Evolutionary conservation across 495 filamentous ascomycete genomes (phyloP).

Genomic region (Pseudevernia furfuracea): DNA sequence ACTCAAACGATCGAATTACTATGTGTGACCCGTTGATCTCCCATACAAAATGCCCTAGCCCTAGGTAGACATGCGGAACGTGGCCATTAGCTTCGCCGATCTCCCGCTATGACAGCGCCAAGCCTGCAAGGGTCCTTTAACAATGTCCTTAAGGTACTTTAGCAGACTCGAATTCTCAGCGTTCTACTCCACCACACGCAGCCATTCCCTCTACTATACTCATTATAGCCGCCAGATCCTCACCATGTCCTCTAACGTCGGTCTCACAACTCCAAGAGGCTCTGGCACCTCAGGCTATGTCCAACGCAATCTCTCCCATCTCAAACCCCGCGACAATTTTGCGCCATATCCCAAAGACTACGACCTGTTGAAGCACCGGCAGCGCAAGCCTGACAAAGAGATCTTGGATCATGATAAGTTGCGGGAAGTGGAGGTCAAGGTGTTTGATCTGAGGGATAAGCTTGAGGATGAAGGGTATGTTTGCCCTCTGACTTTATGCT

Average conservation of each 20-base stretch:
- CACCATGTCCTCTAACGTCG: conserved; percentile 93
- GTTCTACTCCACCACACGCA: neutral
- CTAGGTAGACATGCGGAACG: too few relatives aligned
- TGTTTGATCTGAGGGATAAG: conserved; percentile 80
- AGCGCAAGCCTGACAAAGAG: conserved; percentile 79
- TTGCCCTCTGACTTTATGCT: neutral
- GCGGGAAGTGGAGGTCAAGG: conserved; percentile 81
- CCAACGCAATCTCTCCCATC: conserved; percentile 84
- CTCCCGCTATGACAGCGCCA: conserved; percentile 19
- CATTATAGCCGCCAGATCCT: neutral
- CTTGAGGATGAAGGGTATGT: conserved; percentile 80
- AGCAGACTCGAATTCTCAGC: neutral
- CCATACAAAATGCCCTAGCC: too few relatives aligned
- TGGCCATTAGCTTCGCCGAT: conserved; percentile 14
- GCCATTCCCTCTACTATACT: conserved; percentile 4
- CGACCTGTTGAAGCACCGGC: conserved; percentile 54
- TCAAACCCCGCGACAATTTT: conserved; percentile 60
- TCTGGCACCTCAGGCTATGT: conserved; percentile 96
- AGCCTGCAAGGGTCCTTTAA: conserved; percentile 8
- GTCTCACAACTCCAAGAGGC: conserved; percentile 88
- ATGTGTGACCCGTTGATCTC: too few relatives aligned
- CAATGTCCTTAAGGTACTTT: neutral
- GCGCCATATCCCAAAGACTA: conserved; percentile 59
- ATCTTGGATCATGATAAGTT: conserved; percentile 91
- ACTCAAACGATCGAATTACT: too few relatives aligned